phyloP scores from a whole-genome alignment of 1,139 yeast genomes.

The Starmera stellimalicola region DNA sequence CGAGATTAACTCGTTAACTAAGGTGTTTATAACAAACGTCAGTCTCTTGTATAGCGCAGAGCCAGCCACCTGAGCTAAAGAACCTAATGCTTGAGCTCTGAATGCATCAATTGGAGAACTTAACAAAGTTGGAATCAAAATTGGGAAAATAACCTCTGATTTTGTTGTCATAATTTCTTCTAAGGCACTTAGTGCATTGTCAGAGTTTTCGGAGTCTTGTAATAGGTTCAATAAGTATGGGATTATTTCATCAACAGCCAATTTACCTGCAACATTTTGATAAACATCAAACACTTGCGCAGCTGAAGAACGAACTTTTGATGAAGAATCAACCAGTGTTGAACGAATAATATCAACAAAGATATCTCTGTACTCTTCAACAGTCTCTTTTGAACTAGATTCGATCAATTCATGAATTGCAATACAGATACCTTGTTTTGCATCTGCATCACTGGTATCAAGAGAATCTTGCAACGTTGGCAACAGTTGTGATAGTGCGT shows the following conservation, averaged over 20 bases:
- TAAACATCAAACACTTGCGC: constrained; percentile 85
- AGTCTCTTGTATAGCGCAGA: constrained; percentile 67
- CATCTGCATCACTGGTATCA: constrained; percentile 56
- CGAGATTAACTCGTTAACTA: constrained; percentile 52
- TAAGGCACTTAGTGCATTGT: constrained; percentile 76
- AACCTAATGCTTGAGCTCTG: constrained; percentile 82
- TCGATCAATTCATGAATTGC: constrained; percentile 81
- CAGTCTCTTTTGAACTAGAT: constrained; percentile 57
- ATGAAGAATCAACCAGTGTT: constrained; percentile 68
- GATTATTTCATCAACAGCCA: constrained; percentile 79
- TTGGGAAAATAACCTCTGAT: constrained; percentile 89
- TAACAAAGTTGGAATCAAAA: constrained; percentile 77
- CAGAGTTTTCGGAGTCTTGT: constrained; percentile 53
- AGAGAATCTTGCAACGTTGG: constrained; percentile 76
- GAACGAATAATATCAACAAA: constrained; percentile 70
- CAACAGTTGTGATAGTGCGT: constrained; percentile 72
- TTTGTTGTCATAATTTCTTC: constrained; percentile 89
- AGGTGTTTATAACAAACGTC: constrained; percentile 59
- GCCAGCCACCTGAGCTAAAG: constrained; percentile 89
- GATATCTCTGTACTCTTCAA: constrained; percentile 55
- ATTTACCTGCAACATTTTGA: constrained; percentile 73
- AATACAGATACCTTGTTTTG: constrained; percentile 93
- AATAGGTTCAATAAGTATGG: constrained; percentile 74
- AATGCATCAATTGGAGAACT: constrained; percentile 73
- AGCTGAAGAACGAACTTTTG: constrained; percentile 79